Evolutionary conservation across 2,329 filamentous ascomycete genomes (phyloP), one percentile per base, ranked within the genome.

Genomic region (Botryosphaeria dothidea): DNA sequence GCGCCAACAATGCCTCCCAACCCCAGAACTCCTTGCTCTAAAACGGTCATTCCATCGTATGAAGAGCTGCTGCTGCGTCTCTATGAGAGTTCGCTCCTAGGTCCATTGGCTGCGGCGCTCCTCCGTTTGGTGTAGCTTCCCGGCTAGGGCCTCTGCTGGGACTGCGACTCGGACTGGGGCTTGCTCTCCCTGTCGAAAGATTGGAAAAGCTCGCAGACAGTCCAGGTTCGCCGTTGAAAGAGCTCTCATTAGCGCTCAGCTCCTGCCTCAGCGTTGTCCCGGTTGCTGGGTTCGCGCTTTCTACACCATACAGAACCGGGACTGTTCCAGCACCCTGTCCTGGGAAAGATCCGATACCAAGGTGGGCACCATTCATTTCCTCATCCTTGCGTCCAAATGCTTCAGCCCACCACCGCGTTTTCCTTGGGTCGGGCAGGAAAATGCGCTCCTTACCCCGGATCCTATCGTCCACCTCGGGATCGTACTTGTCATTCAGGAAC

Each of bases 351-450:
- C 71, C 72, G 56, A 23, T 23, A 29, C 46, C 49, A 52, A 21
- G 31, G 17, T 38, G 21, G n/a, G 56, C 9, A n/a, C 86, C 87
- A 71, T 99, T 99, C 94, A 99, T 98, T 75, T 99, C 95, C 62
- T 90, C 87, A 70, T 97, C 92, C 2, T 89, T 89, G 34, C 93
- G 87, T 52, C 92, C 92, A 78, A 97, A 99, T 1, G 90, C 80
- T 72, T 95, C 91, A 69, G 90, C 85, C 95, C 95, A 99, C 95
- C 95, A 99, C 66, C 92, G 86, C n/a, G 95, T 86, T 67, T 96
- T 90, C 13, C 86, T 86, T 1, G 90, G 81, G 3, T 86, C 84
- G 0, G 95, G 94, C 69, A 98, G 91, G 15, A 99, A 84, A 7
- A 99, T 85, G 3, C 93, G 86, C 74, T 97, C 93, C 66, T 89